Evolutionary conservation across 441 rosid genomes (phyloP), one percentile per base, ranked within the genome.

Genomic region (Arabidopsis hybrid): DNA sequence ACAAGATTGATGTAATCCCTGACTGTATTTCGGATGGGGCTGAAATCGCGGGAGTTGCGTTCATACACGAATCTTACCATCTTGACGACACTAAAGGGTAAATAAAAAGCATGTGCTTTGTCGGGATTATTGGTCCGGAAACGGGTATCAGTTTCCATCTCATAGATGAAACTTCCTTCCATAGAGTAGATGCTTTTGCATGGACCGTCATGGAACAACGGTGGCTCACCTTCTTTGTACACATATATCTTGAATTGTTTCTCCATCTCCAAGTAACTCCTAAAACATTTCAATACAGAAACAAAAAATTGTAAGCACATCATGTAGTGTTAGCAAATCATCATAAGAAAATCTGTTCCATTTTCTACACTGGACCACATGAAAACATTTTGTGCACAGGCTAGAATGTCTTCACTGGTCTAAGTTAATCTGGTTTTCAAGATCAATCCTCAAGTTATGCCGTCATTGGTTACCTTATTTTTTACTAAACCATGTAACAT

Each of bases 221-320:
- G 97, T 4, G 91, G 96, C 53, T 93, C 95, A 4, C 98, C 98
- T 85, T 93, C 97, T 71, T 84, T 83, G 57, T 93, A 93, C 14
- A 90, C 85, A 57, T 76, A 91, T 16, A 93, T 83, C 84, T 90
- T 91, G 52, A 93, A 93, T 43, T 79, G 82, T 62, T 83, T 89
- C 62, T 93, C 98, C 98, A 93, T 93, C 78, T 91, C 96, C 81
- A 89, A 64, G 80, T 93, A 93, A 73, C 98, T 93, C 92, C 97
- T 91, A n/a, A 80, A 1, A 40, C 51, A 35, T 46, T 46, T 8
- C 38, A 67, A 16, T 16, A 51, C 53, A 1, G 10, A 7, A 18
- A 13, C 32, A 51, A 51, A 6, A 8, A 65, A 60, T 13, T 6
- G 11, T 72, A 17, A 62, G 51, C 47, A 61, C 51, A 21, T 59